phyloP scores from a whole-genome alignment of 1,284 basidiomycete species.

The Sphaerobolus stellatus region DNA sequence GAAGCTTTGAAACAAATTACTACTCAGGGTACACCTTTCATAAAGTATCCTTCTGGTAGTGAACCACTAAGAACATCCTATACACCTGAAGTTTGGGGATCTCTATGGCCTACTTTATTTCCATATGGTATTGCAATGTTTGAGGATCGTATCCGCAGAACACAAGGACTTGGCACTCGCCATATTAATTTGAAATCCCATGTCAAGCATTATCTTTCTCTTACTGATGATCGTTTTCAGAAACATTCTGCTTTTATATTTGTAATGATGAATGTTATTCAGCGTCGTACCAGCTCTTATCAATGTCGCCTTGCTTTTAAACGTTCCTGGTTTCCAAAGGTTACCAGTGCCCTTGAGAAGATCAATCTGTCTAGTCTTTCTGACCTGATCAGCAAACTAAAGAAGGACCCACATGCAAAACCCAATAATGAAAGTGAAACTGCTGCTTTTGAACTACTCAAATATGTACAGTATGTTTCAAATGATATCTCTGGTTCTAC shows the following conservation, averaged over 20 bases:
- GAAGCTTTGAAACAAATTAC: background rate
- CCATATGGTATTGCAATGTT: conserved; percentile 9
- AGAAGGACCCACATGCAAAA: background rate
- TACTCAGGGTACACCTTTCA: background rate
- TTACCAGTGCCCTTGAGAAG: background rate
- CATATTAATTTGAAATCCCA: conserved; percentile 4
- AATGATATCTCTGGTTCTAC: conserved; percentile 33
- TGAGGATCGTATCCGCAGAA: background rate
- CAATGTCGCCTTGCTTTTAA: conserved; percentile 1
- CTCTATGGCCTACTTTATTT: conserved; percentile 6
- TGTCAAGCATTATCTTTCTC: conserved; percentile 4
- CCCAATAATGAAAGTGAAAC: conserved; percentile 27
- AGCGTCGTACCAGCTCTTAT: background rate
- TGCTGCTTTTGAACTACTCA: conserved; percentile 30
- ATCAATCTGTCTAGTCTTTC: background rate
- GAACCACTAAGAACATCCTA: background rate
- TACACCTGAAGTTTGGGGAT: background rate
- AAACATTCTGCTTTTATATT: conserved; percentile 10
- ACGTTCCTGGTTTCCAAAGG: conserved; percentile 2
- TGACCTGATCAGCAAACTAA: background rate
- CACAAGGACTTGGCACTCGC: background rate
- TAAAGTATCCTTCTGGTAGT: background rate
- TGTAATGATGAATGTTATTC: conserved; percentile 8
- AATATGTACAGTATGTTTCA: conserved; percentile 33
- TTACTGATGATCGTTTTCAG: conserved; percentile 8